Evolutionary conservation across 208 protist genomes (phyloP).

Genomic region (Wallacemonas collosoma): DNA sequence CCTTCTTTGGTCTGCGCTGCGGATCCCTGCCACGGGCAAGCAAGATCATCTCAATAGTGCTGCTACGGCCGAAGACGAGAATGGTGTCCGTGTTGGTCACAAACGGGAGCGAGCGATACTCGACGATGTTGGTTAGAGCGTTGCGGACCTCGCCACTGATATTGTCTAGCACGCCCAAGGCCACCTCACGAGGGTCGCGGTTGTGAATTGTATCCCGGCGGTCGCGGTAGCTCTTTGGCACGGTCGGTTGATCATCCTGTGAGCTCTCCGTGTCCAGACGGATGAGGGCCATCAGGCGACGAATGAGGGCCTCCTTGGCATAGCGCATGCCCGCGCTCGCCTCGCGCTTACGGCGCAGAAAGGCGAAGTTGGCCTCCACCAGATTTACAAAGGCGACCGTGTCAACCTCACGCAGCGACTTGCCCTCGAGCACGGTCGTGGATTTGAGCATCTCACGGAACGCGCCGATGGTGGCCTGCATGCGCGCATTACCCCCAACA

Average conservation of each 20-base stretch:
- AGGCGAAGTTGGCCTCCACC: slow-evolving; percentile 72
- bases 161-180: slow-evolving; percentile 42
- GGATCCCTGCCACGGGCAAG: slow-evolving; percentile 47
- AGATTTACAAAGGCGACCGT: slow-evolving; percentile 57
- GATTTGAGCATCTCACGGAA: slow-evolving; percentile 59
- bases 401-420: slow-evolving; percentile 45
- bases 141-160: slow-evolving; percentile 64
- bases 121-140: slow-evolving; percentile 74
- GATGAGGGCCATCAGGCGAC: slow-evolving; percentile 49
- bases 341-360: slow-evolving; percentile 61
- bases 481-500: slow-evolving; percentile 77
- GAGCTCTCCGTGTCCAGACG: slow-evolving; percentile 9
- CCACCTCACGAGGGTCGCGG: slow-evolving; percentile 48
- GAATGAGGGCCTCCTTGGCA: slow-evolving; percentile 68
- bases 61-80: slow-evolving; percentile 82
- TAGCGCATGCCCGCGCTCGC: slow-evolving; percentile 72
- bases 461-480: slow-evolving; percentile 62
- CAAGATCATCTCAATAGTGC: slow-evolving; percentile 73
- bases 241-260: slow-evolving; percentile 26
- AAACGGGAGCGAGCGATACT: slow-evolving; percentile 71
- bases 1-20: slow-evolving; percentile 51
- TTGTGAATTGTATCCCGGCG: slow-evolving; percentile 23
- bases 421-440: slow-evolving; percentile 48
- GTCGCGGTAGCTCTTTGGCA: slow-evolving; percentile 27
- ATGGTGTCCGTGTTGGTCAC: slow-evolving; percentile 71